Conservation (phyloP, 371 early-diverging fungal genomes). For the Mucor velutinosus region DNA sequence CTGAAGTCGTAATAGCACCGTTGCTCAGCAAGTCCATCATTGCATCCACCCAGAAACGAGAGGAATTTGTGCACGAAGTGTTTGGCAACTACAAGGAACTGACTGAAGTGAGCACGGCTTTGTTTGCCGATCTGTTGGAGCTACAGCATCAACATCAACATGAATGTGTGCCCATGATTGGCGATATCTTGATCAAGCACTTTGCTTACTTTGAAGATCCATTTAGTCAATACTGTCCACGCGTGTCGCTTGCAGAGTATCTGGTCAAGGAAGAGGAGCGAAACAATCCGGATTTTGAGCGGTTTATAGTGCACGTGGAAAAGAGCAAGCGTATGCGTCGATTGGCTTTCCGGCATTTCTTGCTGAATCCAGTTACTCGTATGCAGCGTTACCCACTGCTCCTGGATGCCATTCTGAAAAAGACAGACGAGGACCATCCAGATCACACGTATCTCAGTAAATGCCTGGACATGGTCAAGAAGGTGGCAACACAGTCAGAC, state of each 20-base stretch:
- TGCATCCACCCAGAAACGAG: constrained; percentile 46
- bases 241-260: constrained; percentile 81
- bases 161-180: constrained; percentile 77
- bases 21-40: constrained; percentile 32
- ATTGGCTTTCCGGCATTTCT: constrained; percentile 58
- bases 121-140: constrained; percentile 67
- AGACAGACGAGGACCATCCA: constrained; percentile 78
- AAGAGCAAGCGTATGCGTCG: constrained; percentile 63
- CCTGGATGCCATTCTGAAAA: constrained; percentile 74
- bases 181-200: constrained; percentile 80
- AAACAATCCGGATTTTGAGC: constrained; percentile 65
- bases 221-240: constrained; percentile 84
- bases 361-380: constrained; percentile 76
- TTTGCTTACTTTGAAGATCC: constrained; percentile 74
- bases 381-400: constrained; percentile 85
- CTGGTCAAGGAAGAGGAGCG: constrained; percentile 72
- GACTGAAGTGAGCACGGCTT: constrained; percentile 66
- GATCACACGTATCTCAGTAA: constrained; percentile 76
- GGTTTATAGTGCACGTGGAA: constrained; percentile 73
- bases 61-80: constrained; percentile 74
- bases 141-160: constrained; percentile 61
- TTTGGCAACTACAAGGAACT: constrained; percentile 83
- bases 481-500: constrained; percentile 40
- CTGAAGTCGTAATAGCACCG: constrained; percentile 32
- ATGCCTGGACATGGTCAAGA: constrained; percentile 61